phyloP scores from a whole-genome alignment of 2,329 filamentous ascomycete genomes.

The Fusarium mundagurra region DNA sequence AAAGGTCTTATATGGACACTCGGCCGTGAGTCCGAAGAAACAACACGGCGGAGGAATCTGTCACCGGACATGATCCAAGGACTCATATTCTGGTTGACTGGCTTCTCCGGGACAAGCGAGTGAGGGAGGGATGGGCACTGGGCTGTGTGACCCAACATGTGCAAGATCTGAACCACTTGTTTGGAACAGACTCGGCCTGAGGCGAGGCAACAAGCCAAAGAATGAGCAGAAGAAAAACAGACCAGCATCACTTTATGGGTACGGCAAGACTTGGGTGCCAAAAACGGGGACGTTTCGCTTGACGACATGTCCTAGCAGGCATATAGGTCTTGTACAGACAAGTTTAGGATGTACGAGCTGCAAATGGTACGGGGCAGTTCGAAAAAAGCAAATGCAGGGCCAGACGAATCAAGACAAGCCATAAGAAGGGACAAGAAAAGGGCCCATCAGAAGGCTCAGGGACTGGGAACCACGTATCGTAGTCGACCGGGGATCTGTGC shows the following conservation, averaged over 20 bases:
- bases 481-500: slow-evolving; percentile 32
- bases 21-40: slow-evolving; percentile 40
- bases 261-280: slow-evolving; percentile 34
- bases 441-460: slow-evolving; percentile 23
- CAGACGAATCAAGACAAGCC: slow-evolving; percentile 31
- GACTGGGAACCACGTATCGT: slow-evolving; percentile 28
- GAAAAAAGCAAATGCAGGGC: slow-evolving; percentile 34
- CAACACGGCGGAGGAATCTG: slow-evolving; percentile 37
- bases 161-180: slow-evolving; percentile 50
- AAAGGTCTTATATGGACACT: slow-evolving; percentile 41
- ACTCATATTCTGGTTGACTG: slow-evolving; percentile 32
- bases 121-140: slow-evolving; percentile 45
- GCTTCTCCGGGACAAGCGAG: slow-evolving; percentile 39
- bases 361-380: slow-evolving; percentile 22
- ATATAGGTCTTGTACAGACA: slow-evolving; percentile 16
- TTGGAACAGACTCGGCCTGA: slow-evolving; percentile 49
- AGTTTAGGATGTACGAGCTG: slow-evolving; percentile 15
- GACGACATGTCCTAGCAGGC: slow-evolving; percentile 31
- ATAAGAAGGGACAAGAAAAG: slow-evolving; percentile 27
- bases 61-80: slow-evolving; percentile 32
- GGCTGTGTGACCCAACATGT: slow-evolving; percentile 50
- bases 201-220: slow-evolving; percentile 44
- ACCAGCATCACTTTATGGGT: slow-evolving; percentile 39
- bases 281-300: slow-evolving; percentile 32
- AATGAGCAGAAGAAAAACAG: slow-evolving; percentile 33